Evolutionary conservation across 192 early-diverging fungal species (phyloP).

Genomic region (Backusella parvicylindrica): DNA sequence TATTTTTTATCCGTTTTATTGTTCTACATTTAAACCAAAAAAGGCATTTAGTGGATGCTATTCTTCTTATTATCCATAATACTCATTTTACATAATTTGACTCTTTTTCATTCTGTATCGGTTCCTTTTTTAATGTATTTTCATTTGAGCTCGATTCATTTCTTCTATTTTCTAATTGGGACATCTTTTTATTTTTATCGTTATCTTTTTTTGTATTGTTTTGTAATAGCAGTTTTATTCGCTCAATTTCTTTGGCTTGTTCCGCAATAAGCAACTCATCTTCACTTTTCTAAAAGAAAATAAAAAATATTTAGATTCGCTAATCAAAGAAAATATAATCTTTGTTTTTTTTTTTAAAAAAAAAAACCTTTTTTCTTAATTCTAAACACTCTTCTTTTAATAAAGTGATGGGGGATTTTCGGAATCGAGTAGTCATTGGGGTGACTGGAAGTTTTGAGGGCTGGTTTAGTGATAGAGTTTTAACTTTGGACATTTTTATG

Average conservation of each 20-base stretch:
- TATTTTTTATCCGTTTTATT: neutral
- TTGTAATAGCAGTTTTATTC: neutral
- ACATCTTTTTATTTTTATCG: neutral
- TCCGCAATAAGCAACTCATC: neutral
- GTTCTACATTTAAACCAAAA: neutral
- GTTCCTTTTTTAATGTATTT: neutral
- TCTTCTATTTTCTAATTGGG: neutral
- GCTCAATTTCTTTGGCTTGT: neutral
- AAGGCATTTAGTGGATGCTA: neutral
- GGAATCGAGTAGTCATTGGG: neutral
- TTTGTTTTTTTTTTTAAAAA: neutral
- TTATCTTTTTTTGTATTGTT: neutral
- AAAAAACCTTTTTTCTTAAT: constrained; percentile 5
- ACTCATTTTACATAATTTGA: neutral
- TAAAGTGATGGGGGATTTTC: neutral
- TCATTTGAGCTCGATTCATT: neutral
- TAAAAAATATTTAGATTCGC: neutral
- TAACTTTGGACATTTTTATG: neutral
- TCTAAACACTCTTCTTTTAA: neutral
- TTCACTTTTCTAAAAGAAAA: neutral
- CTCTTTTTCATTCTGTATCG: neutral
- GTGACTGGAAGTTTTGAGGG: neutral
- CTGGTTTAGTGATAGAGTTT: neutral
- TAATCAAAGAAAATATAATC: neutral
- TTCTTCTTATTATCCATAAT: neutral